These are phyloP conservation scores for Salix purpurea DNA, from an alignment of 345 rosid species.

Conservation along the genomic window DNA sequence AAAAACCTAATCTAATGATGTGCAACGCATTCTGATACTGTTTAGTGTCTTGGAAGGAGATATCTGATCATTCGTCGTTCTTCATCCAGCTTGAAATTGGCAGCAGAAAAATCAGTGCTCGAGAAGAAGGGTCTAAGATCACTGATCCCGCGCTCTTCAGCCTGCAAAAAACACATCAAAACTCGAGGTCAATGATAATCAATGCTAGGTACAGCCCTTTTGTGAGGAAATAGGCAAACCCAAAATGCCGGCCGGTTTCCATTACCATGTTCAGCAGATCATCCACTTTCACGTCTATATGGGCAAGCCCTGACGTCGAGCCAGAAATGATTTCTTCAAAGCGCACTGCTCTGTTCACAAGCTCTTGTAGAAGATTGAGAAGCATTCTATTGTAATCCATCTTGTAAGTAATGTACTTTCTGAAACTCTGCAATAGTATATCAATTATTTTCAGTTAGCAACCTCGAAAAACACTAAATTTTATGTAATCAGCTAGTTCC, in stretches of 20 bases:
- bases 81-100: constrained; percentile 61
- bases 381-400: constrained; percentile 83
- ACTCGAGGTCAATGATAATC: constrained; percentile 3
- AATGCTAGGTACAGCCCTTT: neutral
- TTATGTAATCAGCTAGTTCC: neutral
- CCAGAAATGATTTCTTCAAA: constrained; percentile 85
- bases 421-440: constrained; percentile 67
- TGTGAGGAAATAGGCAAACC: neutral
- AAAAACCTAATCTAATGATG: too few species aligned
- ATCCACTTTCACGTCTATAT: constrained; percentile 64
- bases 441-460: neutral
- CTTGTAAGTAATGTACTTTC: constrained; percentile 82
- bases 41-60: constrained; percentile 27
- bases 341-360: constrained; percentile 69
- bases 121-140: constrained; percentile 74
- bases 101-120: constrained; percentile 60
- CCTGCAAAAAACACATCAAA: constrained; percentile 41
- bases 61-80: constrained; percentile 54
- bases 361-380: constrained; percentile 71
- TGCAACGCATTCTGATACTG: neutral
- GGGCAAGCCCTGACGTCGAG: constrained; percentile 50
- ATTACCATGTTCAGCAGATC: constrained; percentile 75
- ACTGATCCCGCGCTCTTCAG: constrained; percentile 72
- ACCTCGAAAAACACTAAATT: neutral
- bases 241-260: neutral